phyloP scores from a whole-genome alignment of 306 rosid species.

The Amphicarpaea edgeworthii region DNA sequence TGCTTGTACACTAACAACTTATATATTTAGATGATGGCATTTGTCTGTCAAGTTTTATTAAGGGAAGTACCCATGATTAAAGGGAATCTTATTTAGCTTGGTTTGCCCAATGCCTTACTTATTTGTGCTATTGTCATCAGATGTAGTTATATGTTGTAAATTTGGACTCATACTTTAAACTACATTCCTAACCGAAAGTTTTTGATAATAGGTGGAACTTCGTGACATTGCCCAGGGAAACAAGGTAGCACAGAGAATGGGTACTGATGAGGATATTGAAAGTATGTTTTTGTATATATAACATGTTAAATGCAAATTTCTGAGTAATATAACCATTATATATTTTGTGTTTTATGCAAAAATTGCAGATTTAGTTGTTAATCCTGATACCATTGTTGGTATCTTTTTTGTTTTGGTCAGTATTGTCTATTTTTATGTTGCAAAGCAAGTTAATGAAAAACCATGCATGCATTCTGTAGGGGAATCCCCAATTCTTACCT shows the following conservation, averaged over 20 bases:
- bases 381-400: background rate
- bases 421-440: background rate
- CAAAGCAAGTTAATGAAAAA: slow-evolving; percentile 8
- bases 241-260: slow-evolving; percentile 77
- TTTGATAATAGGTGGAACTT: slow-evolving; percentile 77
- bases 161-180: slow-evolving; percentile 13
- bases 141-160: slow-evolving; percentile 35
- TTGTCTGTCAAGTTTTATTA: slow-evolving; percentile 36
- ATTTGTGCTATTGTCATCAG: slow-evolving; percentile 10
- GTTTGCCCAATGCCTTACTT: slow-evolving; percentile 23
- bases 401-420: background rate
- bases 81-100: slow-evolving; percentile 28
- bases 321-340: background rate
- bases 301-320: slow-evolving; percentile 31
- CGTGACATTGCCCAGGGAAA: slow-evolving; percentile 86
- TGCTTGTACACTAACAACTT: too few species aligned
- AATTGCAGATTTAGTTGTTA: slow-evolving; percentile 20
- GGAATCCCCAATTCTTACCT: background rate
- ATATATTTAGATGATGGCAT: background rate
- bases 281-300: slow-evolving; percentile 62
- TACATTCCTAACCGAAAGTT: slow-evolving; percentile 32
- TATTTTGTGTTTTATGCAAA: slow-evolving; percentile 19
- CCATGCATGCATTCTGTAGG: background rate
- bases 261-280: slow-evolving; percentile 78
- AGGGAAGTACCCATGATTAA: slow-evolving; percentile 7